Conservation (phyloP, 2,329 filamentous ascomycete genomes). For the Neofusicoccum laricinum region DNA sequence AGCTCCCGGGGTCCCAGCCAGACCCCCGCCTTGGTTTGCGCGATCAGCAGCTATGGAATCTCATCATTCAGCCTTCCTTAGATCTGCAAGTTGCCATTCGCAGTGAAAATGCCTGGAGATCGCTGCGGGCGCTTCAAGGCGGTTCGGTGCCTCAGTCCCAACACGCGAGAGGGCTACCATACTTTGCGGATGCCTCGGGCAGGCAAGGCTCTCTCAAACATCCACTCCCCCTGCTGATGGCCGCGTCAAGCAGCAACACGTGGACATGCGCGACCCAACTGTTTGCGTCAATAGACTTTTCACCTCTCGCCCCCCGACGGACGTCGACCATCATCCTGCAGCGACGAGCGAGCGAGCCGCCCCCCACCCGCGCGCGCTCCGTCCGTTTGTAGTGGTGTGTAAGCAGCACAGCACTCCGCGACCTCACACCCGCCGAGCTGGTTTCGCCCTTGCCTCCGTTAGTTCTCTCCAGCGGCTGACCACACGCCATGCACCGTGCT, state of each 20-base stretch:
- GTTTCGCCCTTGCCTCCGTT: too few relatives aligned
- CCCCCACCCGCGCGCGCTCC: too few relatives aligned
- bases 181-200: too few relatives aligned
- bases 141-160: too few relatives aligned
- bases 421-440: too few relatives aligned
- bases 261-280: not conserved
- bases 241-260: not conserved
- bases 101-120: not conserved
- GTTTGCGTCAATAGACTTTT: not conserved
- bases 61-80: not conserved
- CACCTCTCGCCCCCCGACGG: not conserved
- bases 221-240: not conserved
- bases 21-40: not conserved
- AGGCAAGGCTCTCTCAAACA: too few relatives aligned
- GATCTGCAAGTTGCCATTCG: not conserved
- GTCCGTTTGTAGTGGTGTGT: too few relatives aligned
- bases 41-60: conserved; percentile 3
- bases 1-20: not conserved
- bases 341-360: too few relatives aligned
- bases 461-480: too few relatives aligned
- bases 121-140: not conserved
- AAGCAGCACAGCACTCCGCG: too few relatives aligned
- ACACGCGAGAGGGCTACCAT: too few relatives aligned
- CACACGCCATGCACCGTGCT: too few relatives aligned
- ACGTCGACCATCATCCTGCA: not conserved